Evolutionary conservation across 257 asterid genomes (phyloP), one percentile per base, ranked within the genome.

Genomic region (Ligustrum vulgare): DNA sequence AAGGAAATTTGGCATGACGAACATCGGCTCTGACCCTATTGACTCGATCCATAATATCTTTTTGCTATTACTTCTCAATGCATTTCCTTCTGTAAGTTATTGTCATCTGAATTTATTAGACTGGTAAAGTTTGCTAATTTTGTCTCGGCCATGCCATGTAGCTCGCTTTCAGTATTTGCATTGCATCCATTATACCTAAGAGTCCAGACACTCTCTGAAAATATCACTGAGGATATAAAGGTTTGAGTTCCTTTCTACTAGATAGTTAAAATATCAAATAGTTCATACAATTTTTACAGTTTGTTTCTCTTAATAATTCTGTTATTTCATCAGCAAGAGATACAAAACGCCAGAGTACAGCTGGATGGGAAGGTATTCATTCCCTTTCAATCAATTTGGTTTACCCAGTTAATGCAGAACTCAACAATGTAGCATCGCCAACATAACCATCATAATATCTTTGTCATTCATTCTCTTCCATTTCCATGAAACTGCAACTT

Each of bases 131-230:
- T 41, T 54, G 47, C 32, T 77, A 18, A 31, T 34, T 70, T 65
- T 47, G 16, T 23, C 54, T 74, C 63, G 81, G 83, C 47, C 75
- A 22, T 77, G 79, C 41, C 67, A 35, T 85, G 83, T 91, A 94
- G 99, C 82, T 94, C 99, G 73, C 99, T 94, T 70, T 94, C 99
- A 22, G 99, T 94, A 78, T 94, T 90, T 84, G 99, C 99, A 37
- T 47, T 94, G 87, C 99, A 94, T 89, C 98, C 99, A n/a, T 87
- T 94, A 74, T 94, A 94, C 88, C 89, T 94, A 58, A 85, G 98
- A 82, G 96, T 94, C 71, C 91, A 94, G 81, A 91, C 92, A 54
- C 95, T 91, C 71, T 77, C 99, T 2, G 86, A 83, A 51, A 81
- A 81, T 73, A 80, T 92, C 79, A 83, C 97, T 2, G 83, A 85